Base-by-base conservation (phyloP, 129 eudicot species). In the Helichrysum umbraculigerum region DNA sequence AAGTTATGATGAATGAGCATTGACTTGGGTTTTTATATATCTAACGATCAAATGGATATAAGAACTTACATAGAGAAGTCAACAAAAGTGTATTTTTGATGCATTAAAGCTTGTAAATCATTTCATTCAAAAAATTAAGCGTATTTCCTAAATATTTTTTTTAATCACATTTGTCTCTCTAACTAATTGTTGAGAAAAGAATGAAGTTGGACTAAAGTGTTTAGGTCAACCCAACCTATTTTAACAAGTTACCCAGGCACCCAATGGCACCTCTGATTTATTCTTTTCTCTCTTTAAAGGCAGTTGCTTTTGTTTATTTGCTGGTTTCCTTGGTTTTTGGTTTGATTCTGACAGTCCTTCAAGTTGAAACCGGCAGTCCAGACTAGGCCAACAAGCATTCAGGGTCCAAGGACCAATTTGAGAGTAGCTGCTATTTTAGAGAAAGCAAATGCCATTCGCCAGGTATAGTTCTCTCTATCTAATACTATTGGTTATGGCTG, bases 341-440 rank as follows among this genome's bases (percentile, higher is more conserved):
- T 58, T 68, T 77, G 75, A 39, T 54, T 73, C 57, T 66, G 52
- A 35, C 87, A 93, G 98, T 86, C 97, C 17, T 88, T 93, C 88
- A 90, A 87, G 83, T 79, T 93, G 88, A 93, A 85, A 77, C 97
- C 96, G 6, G 90, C 92, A 5, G 81, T 81, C 29, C 79, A 81
- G 22, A 82, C 85, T 30, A 85, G 96, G 68, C 96, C 98, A 14
- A 85, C 98, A 14, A 90, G 85, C 79, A 84, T 90, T 82, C 91
- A 85, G 60, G 97, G 89, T 64, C 96, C 97, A 34, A 58, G 72
- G 73, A 90, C 98, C 39, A 93, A 93, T 76, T 83, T 93, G 81
- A 88, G 81, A 60, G 91, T 90, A 68, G 96, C 96, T 42, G 98
- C 98, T 73, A 93, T 93, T 76, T 80, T 93, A 82, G 92, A 93